Evolutionary conservation across 2,329 filamentous ascomycete species (phyloP).

Genomic region (Ilyonectria sp.): DNA sequence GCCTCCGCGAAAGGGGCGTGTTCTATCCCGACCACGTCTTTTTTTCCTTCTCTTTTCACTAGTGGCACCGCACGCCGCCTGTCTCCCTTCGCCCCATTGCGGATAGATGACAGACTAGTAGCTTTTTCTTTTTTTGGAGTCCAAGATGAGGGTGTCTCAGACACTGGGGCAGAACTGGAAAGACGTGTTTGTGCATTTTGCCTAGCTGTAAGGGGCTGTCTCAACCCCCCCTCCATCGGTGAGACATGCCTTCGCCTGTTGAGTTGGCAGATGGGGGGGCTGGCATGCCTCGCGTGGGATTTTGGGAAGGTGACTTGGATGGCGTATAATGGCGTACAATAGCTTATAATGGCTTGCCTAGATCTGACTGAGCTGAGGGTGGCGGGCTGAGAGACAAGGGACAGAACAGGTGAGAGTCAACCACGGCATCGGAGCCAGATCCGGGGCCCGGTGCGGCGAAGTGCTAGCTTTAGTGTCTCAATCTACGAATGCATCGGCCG

Average conservation of each 20-base stretch:
- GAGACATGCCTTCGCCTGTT: conserved; percentile 6
- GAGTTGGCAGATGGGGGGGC: conserved; percentile 1
- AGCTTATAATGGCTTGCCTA: background rate
- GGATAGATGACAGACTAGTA: conserved; percentile 1
- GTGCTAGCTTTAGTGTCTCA: conserved; percentile 7
- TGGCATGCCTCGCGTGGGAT: conserved; percentile 5
- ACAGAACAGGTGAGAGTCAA: no score
- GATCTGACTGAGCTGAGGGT: conserved; percentile 7
- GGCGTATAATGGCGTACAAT: background rate
- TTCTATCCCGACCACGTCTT: background rate
- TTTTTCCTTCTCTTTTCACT: background rate
- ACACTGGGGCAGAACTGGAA: background rate
- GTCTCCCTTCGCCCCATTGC: background rate
- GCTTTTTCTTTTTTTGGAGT: conserved; percentile 1
- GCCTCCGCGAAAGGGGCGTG: conserved; percentile 14
- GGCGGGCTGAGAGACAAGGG: background rate
- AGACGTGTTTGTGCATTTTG: background rate
- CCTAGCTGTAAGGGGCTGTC: background rate
- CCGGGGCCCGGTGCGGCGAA: background rate
- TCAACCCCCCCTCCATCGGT: background rate
- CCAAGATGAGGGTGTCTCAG: conserved; percentile 18
- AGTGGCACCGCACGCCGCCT: background rate
- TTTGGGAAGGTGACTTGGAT: background rate
- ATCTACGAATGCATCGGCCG: conserved; percentile 26
- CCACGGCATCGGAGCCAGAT: background rate